Base-by-base conservation (phyloP, 1,139 yeast genomes). In the Saccharomycopsis phalli region DNA sequence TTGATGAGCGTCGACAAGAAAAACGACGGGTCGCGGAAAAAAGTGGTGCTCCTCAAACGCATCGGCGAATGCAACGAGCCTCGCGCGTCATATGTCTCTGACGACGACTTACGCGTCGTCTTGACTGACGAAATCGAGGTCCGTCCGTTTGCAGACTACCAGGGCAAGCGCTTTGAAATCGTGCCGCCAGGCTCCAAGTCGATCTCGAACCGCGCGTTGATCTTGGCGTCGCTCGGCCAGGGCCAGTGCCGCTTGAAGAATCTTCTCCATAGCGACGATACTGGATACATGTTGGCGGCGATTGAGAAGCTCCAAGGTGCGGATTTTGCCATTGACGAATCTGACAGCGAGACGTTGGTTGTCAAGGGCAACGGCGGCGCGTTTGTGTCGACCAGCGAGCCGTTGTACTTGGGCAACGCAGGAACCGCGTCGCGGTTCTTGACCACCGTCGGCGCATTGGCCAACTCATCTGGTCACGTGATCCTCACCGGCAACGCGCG, bases 121-220 rank as follows among this genome's bases (percentile, higher is more conserved):
- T 64, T 91, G 46, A 81, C 96, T n/a, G 93, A 84, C 51, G 94
- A 87, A 57, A 70, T 80, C 7, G 53, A 73, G 34, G 94, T 88
- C 20, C 68, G 62, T 50, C 74, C 80, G 37, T 76, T 78, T 53
- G 49, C 61, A 16, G 61, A 71, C 28, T 72, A 66, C 40, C 65
- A 65, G 2, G 59, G 50, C 3, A 23, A 45, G 5, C 42, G 46
- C 17, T 55, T 58, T 28, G 53, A 57, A 4, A 68, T 91, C 34
- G 67, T 69, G 21, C 98, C 98, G 21, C 99, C 99, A 8, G 99
- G 99, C 1, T 91, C 97, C 3, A 91, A 91, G 59, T 88, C 97
- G 2, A 91, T 91, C 48, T 87, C 97, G 11, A 91, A 91, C 58
- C 76, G 99, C 58, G 98, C 97, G 6, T 69, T 91, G 49, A 76